Conservation (phyloP, 768 basidiomycete species). For the Sistotremastrum suecicum region DNA sequence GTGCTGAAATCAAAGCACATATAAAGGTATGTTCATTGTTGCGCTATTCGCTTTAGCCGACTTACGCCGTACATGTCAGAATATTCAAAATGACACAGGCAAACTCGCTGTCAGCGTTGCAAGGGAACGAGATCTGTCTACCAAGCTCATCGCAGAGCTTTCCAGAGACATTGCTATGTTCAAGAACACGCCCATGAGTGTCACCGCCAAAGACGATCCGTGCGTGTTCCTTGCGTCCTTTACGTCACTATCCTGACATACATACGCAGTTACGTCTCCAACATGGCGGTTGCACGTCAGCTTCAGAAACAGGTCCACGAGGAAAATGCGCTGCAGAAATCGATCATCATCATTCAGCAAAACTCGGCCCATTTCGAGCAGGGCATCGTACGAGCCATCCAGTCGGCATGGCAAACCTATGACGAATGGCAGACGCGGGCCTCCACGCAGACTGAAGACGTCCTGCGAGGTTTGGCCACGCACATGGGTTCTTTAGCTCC, state of each 20-base stretch:
- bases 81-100: conserved; percentile 91
- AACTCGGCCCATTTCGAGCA: conserved; percentile 96
- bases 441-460: conserved; percentile 54
- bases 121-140: conserved; percentile 81
- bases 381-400: conserved; percentile 86
- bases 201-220: conserved; percentile 72
- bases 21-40: conserved; percentile 49
- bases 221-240: conserved; percentile 31
- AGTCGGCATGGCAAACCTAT: conserved; percentile 95
- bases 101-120: conserved; percentile 85
- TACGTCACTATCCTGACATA: not conserved
- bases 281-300: conserved; percentile 61
- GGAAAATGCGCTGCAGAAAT: conserved; percentile 96
- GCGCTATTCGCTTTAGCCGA: not conserved
- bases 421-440: conserved; percentile 89
- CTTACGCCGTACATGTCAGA: conserved; percentile 26
- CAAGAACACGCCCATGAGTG: conserved; percentile 87
- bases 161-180: conserved; percentile 76
- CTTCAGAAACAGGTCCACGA: conserved; percentile 88
- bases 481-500: conserved; percentile 71
- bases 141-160: conserved; percentile 76
- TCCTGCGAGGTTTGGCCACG: conserved; percentile 53
- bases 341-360: conserved; percentile 95
- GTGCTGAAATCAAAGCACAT: conserved; percentile 92
- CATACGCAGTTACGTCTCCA: conserved; percentile 44